Evolutionary conservation across 805 yeast species (phyloP), one percentile per base, ranked within the genome.

Genomic region (Saccharomycopsis fibuligera): DNA sequence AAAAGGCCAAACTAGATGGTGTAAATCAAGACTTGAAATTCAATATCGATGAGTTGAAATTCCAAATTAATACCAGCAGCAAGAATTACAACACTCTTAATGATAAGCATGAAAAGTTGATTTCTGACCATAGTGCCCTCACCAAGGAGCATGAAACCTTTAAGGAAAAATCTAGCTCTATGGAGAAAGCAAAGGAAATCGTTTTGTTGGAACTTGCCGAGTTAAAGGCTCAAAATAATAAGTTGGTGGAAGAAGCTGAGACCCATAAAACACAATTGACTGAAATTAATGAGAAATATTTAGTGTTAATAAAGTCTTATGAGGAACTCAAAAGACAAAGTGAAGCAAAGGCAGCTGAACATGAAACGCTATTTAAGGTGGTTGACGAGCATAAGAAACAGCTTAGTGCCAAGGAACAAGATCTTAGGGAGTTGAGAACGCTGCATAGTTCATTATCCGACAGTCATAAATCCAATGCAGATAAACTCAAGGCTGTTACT

Each of bases 1-100:
- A 29, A 14, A 29, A 40, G 30, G 16, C 38, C 14, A 46, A 17
- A 9, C 31, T 41, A 3, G 35, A 19, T 16, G 16, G 21, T n/a
- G 51, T 49, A 25, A 43, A 42, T 5, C 47, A 49, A 36, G 46
- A 45, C n/a, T 46, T 52, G 47, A 49, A 43, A 21, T 45, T 35
- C 29, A 40, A 23, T 4, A 29, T 31, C 21, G 49, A 46, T 29
- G 35, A 49, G 16, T 35, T 49, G 29, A 47, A 44, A 22, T 52
- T 52, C 19, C 17, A 49, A 17, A 44, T 17, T 14, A 52, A 52
- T 37, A n/a, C 52, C 2, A n/a, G 48, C 14, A 48, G 39, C 12
- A 52, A 52, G 45, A 27, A 38, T 6, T 52, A 25, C 31, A 49
- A 49, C 14, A 6, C 44, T 4, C 23, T 46, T 10, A 12, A 12